Evolutionary conservation across 164 flowering plant genomes (phyloP).

Genomic region (Magnolia kwangsiensis): DNA sequence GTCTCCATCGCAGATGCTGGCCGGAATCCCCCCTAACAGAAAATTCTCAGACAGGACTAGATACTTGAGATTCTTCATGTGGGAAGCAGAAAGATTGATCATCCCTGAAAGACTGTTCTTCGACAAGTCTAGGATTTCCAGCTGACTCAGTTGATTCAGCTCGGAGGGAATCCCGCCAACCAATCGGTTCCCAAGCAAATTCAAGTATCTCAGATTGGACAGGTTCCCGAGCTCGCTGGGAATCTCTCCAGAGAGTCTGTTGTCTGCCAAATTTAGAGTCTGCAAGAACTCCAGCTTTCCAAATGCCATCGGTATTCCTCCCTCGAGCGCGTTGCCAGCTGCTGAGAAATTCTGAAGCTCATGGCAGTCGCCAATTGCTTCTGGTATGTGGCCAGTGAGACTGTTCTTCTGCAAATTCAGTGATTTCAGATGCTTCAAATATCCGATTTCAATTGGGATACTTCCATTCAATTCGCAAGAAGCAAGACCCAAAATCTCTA

Average conservation of each 20-base stretch:
- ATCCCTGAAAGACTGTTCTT: conserved; percentile 62
- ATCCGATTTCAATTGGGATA: conserved; percentile 69
- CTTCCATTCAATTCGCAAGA: conserved; percentile 68
- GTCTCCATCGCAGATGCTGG: conserved; percentile 38
- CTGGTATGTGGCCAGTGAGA: conserved; percentile 61
- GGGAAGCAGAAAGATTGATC: conserved; percentile 32
- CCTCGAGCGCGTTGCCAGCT: conserved; percentile 67
- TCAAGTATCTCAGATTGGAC: conserved; percentile 59
- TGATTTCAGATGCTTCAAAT: conserved; percentile 52
- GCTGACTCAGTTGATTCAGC: conserved; percentile 49
- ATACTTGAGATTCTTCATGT: conserved; percentile 41
- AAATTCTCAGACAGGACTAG: conserved; percentile 60
- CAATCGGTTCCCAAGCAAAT: conserved; percentile 69
- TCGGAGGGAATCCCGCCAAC: conserved; percentile 56
- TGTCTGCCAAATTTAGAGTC: conserved; percentile 70
- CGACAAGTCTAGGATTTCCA: conserved; percentile 66
- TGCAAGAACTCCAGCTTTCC: conserved; percentile 48
- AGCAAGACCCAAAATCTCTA: conserved; percentile 64
- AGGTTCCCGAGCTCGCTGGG: conserved; percentile 53
- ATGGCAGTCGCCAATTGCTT: conserved; percentile 44
- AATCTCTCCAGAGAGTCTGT: conserved; percentile 70
- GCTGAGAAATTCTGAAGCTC: conserved; percentile 60
- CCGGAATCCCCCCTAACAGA: conserved; percentile 46
- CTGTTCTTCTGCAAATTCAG: conserved; percentile 70
- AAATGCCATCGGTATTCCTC: conserved; percentile 57